Conservation (phyloP, 169 alveolate species). For the Cryptosporidium baileyi region DNA sequence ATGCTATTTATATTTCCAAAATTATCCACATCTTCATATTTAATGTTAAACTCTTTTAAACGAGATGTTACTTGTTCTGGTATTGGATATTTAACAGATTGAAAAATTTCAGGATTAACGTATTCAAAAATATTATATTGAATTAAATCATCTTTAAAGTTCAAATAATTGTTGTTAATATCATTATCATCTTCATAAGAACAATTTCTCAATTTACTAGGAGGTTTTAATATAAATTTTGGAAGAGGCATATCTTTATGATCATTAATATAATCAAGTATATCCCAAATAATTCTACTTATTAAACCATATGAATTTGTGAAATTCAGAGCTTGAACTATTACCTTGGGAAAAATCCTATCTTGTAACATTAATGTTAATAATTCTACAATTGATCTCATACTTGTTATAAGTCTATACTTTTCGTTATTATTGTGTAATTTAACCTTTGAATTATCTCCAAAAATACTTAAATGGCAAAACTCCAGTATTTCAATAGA, state of each 20-base stretch:
- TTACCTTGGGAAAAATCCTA: slow-evolving; percentile 58
- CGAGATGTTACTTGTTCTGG: slow-evolving; percentile 18
- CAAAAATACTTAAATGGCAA: slow-evolving; percentile 58
- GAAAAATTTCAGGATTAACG: slow-evolving; percentile 21
- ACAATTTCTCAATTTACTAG: background rate
- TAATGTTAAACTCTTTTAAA: background rate
- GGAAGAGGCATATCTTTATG: slow-evolving; percentile 46
- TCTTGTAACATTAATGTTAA: slow-evolving; percentile 62
- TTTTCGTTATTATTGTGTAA: slow-evolving; percentile 37
- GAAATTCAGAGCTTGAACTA: slow-evolving; percentile 59
- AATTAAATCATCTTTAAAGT: slow-evolving; percentile 1
- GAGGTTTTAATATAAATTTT: slow-evolving; percentile 5
- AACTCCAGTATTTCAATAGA: slow-evolving; percentile 60
- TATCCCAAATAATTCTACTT: slow-evolving; percentile 58
- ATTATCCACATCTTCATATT: background rate
- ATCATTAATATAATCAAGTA: slow-evolving; percentile 38
- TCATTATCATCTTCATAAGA: background rate
- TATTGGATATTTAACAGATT: slow-evolving; percentile 2
- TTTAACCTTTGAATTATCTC: slow-evolving; percentile 10
- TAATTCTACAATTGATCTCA: slow-evolving; percentile 68
- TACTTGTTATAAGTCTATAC: slow-evolving; percentile 47
- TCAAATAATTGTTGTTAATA: background rate
- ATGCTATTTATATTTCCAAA: background rate
- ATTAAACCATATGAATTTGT: slow-evolving; percentile 50
- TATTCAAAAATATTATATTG: slow-evolving; percentile 44